Base-by-base conservation (phyloP, 2,329 filamentous ascomycete genomes). In the Pleomassaria siparia region DNA sequence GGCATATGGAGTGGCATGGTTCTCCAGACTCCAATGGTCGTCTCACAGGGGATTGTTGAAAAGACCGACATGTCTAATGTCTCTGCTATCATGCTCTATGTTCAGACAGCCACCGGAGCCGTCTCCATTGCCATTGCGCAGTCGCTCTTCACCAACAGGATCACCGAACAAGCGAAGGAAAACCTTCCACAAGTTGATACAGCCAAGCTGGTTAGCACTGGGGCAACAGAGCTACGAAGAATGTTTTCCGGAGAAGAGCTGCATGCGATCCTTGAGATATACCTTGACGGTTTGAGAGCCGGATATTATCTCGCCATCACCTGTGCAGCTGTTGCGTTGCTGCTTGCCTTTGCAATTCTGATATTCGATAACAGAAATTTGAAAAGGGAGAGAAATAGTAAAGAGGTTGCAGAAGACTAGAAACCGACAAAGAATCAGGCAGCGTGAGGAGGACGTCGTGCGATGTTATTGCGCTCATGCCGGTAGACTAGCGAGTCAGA, bases 1-100 rank as follows among this genome's bases (percentile, higher is more conserved):
- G 76, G 76, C 2, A 54, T 69, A 22, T 75, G 74, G 7, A 46
- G 63, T 6, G 55, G 51, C 35, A 54, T 70, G 25, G 43, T 5
- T 4, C 42, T 26, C 8, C 33, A 49, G 20, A 25, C 21, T 9
- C 15, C 29, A 15, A 45, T 53, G 6, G 40, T 41, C 13, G 20
- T 43, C 15, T 40, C 20, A 12, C 49, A 55, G 26, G 41, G 36
- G 12, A 25, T 21, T 13, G 21, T 43, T 3, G 13, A 20, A 10
- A 13, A 35, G 6, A 24, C 42, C 10, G 50, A 53, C 33, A 25
- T 56, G 25, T 22, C 53, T 18, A 13, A 43, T 2, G 26, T 21
- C 9, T 49, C 43, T 4, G 42, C 51, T 13, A 49, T 45, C 21
- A 26, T 26, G 6, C 25, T 26, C 25, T 26, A 26, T 12, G 6